Evolutionary conservation across 2,329 filamentous ascomycete species (phyloP).

Genomic region (Huntiella bhutanensis): DNA sequence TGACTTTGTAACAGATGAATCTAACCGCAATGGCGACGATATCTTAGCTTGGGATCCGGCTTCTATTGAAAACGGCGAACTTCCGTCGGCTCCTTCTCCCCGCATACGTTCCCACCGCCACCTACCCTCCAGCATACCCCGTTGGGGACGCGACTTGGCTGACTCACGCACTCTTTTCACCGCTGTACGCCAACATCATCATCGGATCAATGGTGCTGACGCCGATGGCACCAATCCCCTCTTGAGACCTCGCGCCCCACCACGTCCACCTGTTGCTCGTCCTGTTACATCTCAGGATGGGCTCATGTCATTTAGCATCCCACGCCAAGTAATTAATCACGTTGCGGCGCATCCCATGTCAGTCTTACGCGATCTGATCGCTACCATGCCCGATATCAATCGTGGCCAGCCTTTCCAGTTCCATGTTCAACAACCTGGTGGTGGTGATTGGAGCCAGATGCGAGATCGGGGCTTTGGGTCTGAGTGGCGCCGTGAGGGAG

Average conservation of each 20-base stretch:
- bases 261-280: conserved; percentile 29
- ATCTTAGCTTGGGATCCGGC: conserved; percentile 36
- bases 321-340: conserved; percentile 25
- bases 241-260: conserved; percentile 41
- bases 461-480: conserved; percentile 22
- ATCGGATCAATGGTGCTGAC: conserved; percentile 19
- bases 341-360: conserved; percentile 31
- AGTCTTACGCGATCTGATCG: conserved; percentile 36
- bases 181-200: neutral
- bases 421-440: conserved; percentile 31
- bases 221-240: conserved; percentile 81
- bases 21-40: conserved; percentile 25
- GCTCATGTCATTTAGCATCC: conserved; percentile 30
- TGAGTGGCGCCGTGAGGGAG: conserved; percentile 29
- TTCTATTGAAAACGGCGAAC: conserved; percentile 14
- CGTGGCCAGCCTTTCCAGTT: conserved; percentile 37
- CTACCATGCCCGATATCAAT: conserved; percentile 28
- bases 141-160: conserved; percentile 5
- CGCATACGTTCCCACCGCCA: conserved; percentile 17
- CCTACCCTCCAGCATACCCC: neutral
- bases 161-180: conserved; percentile 3
- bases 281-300: conserved; percentile 21
- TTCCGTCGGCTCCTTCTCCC: conserved; percentile 21
- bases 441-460: conserved; percentile 31
- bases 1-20: conserved; percentile 14